Evolutionary conservation across 2,329 filamentous ascomycete genomes (phyloP).

Genomic region (Arthrobotrys pseudoclavata): DNA sequence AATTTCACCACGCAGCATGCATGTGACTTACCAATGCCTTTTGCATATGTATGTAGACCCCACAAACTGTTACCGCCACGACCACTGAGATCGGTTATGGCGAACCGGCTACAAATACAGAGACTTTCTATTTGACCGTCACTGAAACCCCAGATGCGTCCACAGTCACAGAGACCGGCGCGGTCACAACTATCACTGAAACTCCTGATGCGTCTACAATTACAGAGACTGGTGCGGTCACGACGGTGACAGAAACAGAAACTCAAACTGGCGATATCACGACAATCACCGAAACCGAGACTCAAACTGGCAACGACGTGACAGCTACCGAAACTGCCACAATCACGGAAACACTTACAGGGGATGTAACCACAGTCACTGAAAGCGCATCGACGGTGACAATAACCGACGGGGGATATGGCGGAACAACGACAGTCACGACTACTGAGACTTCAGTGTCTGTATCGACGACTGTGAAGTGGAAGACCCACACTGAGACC

Average conservation of each 20-base stretch:
- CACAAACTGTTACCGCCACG: slow-evolving; percentile 6
- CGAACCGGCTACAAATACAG: slow-evolving; percentile 5
- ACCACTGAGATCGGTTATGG: background rate
- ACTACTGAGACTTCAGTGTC: slow-evolving; percentile 17
- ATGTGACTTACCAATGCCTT: slow-evolving; percentile 13
- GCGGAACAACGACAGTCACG: slow-evolving; percentile 2
- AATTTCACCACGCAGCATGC: background rate
- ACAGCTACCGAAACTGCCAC: background rate
- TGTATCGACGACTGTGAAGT: slow-evolving; percentile 23
- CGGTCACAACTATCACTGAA: background rate
- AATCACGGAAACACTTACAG: slow-evolving; percentile 2
- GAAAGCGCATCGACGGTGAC: background rate
- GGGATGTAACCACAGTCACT: background rate
- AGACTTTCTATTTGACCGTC: slow-evolving; percentile 1
- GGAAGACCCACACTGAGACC: too few relatives aligned
- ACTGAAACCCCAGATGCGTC: background rate
- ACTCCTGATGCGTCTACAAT: background rate
- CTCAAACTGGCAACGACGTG: background rate
- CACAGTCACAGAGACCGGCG: background rate
- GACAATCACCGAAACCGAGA: background rate
- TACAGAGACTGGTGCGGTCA: background rate
- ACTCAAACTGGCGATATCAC: background rate
- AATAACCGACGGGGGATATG: background rate
- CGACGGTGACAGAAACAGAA: background rate
- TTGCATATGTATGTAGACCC: background rate